phyloP scores from a whole-genome alignment of 192 early-diverging fungal species.

The Coemansia sp. region DNA sequence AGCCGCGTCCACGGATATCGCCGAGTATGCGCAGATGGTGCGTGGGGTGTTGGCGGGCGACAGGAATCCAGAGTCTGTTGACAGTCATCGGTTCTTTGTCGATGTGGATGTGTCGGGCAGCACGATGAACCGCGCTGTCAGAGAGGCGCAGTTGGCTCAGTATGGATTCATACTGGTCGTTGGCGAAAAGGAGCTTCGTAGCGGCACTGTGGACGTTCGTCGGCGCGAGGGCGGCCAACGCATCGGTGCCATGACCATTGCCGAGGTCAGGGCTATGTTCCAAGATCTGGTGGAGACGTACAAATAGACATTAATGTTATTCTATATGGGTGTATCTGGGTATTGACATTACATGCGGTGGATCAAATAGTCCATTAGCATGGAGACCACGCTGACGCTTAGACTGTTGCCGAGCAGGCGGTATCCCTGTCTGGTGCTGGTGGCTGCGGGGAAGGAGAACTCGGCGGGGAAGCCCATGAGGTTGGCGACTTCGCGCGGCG shows the following conservation, averaged over 20 bases:
- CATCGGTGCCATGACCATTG: conserved; percentile 62
- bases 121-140: conserved; percentile 71
- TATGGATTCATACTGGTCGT: conserved; percentile 90
- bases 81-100: conserved; percentile 70
- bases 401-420: conserved; percentile 89
- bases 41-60: conserved; percentile 36
- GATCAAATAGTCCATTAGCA: conserved; percentile 71
- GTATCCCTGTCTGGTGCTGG: conserved; percentile 73
- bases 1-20: conserved; percentile 50
- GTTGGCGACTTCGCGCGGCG: conserved; percentile 65
- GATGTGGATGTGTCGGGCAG: conserved; percentile 70
- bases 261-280: conserved; percentile 61
- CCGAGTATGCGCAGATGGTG: conserved; percentile 68
- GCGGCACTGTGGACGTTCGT: conserved; percentile 72
- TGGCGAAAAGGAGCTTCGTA: conserved; percentile 73
- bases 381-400: conserved; percentile 77
- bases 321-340: neutral
- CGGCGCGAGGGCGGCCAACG: conserved; percentile 58
- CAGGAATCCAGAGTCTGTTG: conserved; percentile 41
- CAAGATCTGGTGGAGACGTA: conserved; percentile 47
- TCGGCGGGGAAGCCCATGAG: conserved; percentile 76
- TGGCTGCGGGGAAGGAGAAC: conserved; percentile 70
- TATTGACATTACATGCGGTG: conserved; percentile 31
- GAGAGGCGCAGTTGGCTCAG: conserved; percentile 74
- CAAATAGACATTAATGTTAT: conserved; percentile 26